Evolutionary conservation across 225 moss, liverwort and hornwort genomes (phyloP).

Genomic region (Ulota crispa): DNA sequence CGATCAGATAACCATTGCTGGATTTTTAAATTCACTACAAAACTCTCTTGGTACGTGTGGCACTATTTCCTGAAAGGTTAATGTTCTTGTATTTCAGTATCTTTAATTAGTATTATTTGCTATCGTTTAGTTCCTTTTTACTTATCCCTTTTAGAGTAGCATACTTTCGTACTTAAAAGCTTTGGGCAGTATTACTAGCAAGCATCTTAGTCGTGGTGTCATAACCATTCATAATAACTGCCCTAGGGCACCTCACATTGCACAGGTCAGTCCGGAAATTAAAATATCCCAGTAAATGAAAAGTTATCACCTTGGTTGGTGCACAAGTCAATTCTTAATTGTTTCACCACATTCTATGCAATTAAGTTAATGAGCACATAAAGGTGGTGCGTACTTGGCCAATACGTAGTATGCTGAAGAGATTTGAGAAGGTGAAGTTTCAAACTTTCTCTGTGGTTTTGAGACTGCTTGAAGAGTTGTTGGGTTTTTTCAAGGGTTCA

Average conservation of each 20-base stretch:
- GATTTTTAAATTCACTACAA: not conserved
- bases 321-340: not conserved
- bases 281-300: not conserved
- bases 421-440: not conserved
- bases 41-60: conserved; percentile 11
- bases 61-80: not conserved
- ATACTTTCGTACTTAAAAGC: not conserved
- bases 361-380: not conserved
- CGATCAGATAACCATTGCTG: conserved; percentile 6
- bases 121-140: not conserved
- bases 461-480: not conserved
- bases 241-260: not conserved
- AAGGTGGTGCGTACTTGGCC: not conserved
- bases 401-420: not conserved
- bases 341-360: not conserved
- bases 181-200: not conserved
- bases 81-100: not conserved
- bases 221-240: not conserved
- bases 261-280: not conserved
- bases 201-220: not conserved
- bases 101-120: not conserved
- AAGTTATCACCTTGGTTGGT: not conserved
- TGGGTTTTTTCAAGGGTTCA: not conserved
- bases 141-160: not conserved
- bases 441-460: not conserved